Percentiles rank a stretch among this genome's conserved stretches.
These are phyloP conservation scores for Corymbia citriodora DNA, from an alignment of 441 rosid genomes.

Conservation along the genomic window DNA sequence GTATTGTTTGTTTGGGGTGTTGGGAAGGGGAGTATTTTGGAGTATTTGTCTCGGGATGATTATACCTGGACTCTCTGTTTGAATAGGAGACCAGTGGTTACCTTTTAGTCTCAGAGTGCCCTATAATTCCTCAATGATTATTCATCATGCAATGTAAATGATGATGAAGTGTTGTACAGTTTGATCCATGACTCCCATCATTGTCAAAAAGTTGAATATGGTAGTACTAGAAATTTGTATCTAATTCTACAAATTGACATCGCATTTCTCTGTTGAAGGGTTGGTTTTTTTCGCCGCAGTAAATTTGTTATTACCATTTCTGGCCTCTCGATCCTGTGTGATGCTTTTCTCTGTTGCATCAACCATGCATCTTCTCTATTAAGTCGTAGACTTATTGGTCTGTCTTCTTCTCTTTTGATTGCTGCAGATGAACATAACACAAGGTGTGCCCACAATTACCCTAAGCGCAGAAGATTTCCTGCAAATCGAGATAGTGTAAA, in stretches of 20 bases:
- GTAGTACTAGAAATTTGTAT: not conserved
- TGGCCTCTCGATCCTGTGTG: not conserved
- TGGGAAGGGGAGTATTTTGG: not conserved
- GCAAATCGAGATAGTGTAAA: not conserved
- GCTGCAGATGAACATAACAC: conserved; percentile 27
- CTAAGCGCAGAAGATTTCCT: conserved; percentile 40
- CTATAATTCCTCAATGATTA: not conserved
- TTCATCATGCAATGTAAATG: not conserved
- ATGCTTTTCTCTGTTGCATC: not conserved
- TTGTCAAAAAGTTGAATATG: not conserved
- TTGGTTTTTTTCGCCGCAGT: not conserved
- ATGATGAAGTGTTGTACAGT: not conserved
- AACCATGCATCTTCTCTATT: conserved; percentile 8
- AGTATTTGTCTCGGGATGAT: not conserved
- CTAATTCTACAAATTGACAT: not conserved
- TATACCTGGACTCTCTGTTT: not conserved
- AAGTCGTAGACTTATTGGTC: not conserved
- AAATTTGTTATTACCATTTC: not conserved
- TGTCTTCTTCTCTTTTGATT: not conserved
- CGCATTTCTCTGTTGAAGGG: not conserved
- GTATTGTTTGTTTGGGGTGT: not conserved
- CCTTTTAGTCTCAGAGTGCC: not conserved
- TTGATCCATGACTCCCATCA: not conserved
- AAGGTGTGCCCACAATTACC: conserved; percentile 23
- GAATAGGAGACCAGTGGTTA: not conserved